Evolutionary conservation across 441 rosid genomes (phyloP).

Genomic region (Adansonia gregorii): DNA sequence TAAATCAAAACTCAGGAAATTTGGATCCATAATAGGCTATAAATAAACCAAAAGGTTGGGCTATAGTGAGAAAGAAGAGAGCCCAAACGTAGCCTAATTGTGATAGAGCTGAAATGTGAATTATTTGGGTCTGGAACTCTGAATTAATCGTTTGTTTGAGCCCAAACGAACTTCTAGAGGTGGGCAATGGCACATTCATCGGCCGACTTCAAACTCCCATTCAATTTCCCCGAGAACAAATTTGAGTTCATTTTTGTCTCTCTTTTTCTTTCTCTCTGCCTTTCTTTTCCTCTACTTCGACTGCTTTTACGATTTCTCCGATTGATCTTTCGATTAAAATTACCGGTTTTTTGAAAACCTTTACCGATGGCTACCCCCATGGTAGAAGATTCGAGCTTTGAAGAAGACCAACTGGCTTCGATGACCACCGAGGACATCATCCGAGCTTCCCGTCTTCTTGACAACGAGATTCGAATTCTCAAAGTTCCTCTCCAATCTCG

Average conservation of each 20-base stretch:
- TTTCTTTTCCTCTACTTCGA: neutral
- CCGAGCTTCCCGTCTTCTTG: constrained; percentile 89
- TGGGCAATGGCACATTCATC: neutral
- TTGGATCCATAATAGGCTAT: neutral
- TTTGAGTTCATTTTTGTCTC: neutral
- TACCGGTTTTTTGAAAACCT: too few relatives aligned
- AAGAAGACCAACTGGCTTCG: constrained; percentile 80
- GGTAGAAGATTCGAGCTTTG: constrained; percentile 82
- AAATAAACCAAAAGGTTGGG: neutral
- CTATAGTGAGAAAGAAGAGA: neutral
- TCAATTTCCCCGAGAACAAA: neutral
- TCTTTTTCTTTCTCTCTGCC: neutral
- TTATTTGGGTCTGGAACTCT: too few relatives aligned
- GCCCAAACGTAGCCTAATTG: too few relatives aligned
- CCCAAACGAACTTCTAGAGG: too few relatives aligned
- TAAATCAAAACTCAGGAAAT: too few relatives aligned
- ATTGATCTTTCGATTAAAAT: neutral
- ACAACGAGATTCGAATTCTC: constrained; percentile 82
- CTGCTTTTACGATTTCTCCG: neutral
- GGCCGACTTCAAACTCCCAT: neutral
- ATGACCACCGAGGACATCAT: constrained; percentile 83
- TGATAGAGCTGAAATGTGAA: too few relatives aligned
- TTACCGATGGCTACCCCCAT: constrained; percentile 76
- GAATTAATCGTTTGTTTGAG: too few relatives aligned
- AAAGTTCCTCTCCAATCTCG: constrained; percentile 48